Evolutionary conservation across 1,284 basidiomycete genomes (phyloP).

Genomic region (Cutaneotrichosporon daszewskae): DNA sequence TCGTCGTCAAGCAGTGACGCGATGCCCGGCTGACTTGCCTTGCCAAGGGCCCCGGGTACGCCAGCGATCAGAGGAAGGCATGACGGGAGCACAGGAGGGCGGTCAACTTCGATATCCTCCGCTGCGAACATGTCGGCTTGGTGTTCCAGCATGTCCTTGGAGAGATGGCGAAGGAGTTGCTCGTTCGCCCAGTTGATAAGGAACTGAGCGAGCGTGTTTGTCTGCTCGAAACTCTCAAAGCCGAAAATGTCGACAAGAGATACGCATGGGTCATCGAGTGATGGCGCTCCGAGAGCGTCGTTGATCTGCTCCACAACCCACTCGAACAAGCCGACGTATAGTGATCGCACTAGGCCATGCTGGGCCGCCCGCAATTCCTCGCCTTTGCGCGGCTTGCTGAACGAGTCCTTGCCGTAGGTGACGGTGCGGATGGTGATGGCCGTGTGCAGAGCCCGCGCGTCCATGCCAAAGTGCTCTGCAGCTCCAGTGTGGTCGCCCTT

Average conservation of each 20-base stretch:
- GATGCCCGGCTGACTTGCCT: slow-evolving; percentile 12
- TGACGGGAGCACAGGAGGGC: slow-evolving; percentile 7
- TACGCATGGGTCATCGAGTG: slow-evolving; percentile 8
- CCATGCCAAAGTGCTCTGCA: slow-evolving; percentile 7
- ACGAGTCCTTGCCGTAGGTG: slow-evolving; percentile 12
- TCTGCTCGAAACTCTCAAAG: slow-evolving; percentile 14
- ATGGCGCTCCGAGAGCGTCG: slow-evolving; percentile 10
- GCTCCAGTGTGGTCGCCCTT: slow-evolving; percentile 7
- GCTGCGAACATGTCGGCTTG: slow-evolving; percentile 15
- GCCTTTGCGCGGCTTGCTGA: slow-evolving; percentile 11
- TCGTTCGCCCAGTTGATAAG: slow-evolving; percentile 23
- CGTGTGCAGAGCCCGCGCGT: slow-evolving; percentile 7
- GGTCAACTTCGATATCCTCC: slow-evolving; percentile 14
- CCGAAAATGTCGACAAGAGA: slow-evolving; percentile 18
- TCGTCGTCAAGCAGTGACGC: slow-evolving; percentile 18
- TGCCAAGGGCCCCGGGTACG: slow-evolving; percentile 6
- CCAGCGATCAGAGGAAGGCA: slow-evolving; percentile 12
- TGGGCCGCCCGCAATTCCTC: slow-evolving; percentile 15
- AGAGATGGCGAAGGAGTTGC: slow-evolving; percentile 16
- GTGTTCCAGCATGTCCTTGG: slow-evolving; percentile 15
- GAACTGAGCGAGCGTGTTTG: slow-evolving; percentile 17
- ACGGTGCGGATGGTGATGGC: slow-evolving; percentile 13
- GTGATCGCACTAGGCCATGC: slow-evolving; percentile 16
- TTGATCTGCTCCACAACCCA: slow-evolving; percentile 17
- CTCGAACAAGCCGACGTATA: slow-evolving; percentile 15